Evolutionary conservation across 495 filamentous ascomycete species (phyloP), one percentile per base, ranked within the genome.

Genomic region (Penicillium tannophilum): DNA sequence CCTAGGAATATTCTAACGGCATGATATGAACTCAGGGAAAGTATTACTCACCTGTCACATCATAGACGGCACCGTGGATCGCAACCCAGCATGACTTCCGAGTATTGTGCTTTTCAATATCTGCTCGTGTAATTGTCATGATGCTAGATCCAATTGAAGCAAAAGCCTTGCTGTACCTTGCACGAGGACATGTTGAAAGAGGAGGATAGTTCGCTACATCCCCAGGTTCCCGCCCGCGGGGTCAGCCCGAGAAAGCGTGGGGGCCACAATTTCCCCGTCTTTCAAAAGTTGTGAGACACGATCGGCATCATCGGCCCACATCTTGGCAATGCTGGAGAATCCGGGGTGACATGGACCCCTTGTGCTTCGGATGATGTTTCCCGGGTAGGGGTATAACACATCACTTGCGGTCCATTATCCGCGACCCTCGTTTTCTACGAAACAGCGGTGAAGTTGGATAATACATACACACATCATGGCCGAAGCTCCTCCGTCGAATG

Each of bases 71-170:
- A 66, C 86, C 84, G 71, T 91, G 88, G 52, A 93, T 79, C 49
- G 89, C 89, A 10, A 93, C 84, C 90, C 90, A 94, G 69, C 90
- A 92, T 23, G 86, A 88, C 60, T 89, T 80, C 52, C 77, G 75
- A 43, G 67, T 83, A 69, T 84, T 85, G 67, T 94, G 91, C 71
- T 88, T 82, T 19, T 80, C 80, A 39, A 93, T 75, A 41, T 91
- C 86, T 28, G 73, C 82, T 35, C 42, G 53, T 8, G 64, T 68
- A 4, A 73, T 11, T 9, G 10, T 59, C 69, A 69, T 63, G 4
- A 20, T 24, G 6, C 33, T 9, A 31, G 17, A 26, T n/a, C 17
- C 30, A 24, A 26, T 14, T n/a, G 16, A 6, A 0, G 14, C 36
- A 41, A 16, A 41, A 16, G 36, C 36, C 0, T 28, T 41, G 14